Base-by-base conservation (phyloP, 1,284 basidiomycete species). In the Omphalotus olearius region DNA sequence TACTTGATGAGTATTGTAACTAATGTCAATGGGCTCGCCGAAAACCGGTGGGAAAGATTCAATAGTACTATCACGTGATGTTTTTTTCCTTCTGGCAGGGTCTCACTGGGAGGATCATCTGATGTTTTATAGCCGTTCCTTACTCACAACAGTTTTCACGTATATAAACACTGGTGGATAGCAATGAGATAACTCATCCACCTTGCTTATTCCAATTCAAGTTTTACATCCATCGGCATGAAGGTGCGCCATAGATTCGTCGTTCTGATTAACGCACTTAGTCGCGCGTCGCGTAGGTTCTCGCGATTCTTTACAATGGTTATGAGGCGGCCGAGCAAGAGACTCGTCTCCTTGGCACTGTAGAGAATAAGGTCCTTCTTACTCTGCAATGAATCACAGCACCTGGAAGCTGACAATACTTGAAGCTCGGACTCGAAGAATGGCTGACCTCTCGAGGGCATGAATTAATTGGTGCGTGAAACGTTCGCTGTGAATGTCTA, bases 341-440 rank as follows among this genome's bases (percentile, higher is more conserved):
- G 71, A 81, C 90, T 47, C 83, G 89, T 67, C 85, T 97, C 38
- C 79, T 96, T 43, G 94, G 93, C 51, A 93, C 94, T 14, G 79
- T 85, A 54, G 91, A 98, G 73, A 98, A 97, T 75, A 79, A 84
- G 74, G 86, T 83, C 60, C 44, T 63, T 57, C 9, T 18, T 33
- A 25, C 9, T 35, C 28, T 37, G n/a, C 39, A 36, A 6, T 40
- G n/a, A 6, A 36, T 25, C 17, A 23, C 18, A 23, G 23, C n/a
- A 9, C 16, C 20, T 44, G 4, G 23, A 2, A 14, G 26, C 26
- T 45, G 13, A 40, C 14, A 33, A 45, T 28, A 20, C 33, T 50
- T 23, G 45, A 37, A 90, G 83, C 83, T 93, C 57, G 89, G 88
- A 47, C 71, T 93, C 55, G 72, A 76, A 48, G 65, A 82, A 4